Evolutionary conservation across 2,329 filamentous ascomycete genomes (phyloP).

Genomic region (Ophiostoma ulmi): DNA sequence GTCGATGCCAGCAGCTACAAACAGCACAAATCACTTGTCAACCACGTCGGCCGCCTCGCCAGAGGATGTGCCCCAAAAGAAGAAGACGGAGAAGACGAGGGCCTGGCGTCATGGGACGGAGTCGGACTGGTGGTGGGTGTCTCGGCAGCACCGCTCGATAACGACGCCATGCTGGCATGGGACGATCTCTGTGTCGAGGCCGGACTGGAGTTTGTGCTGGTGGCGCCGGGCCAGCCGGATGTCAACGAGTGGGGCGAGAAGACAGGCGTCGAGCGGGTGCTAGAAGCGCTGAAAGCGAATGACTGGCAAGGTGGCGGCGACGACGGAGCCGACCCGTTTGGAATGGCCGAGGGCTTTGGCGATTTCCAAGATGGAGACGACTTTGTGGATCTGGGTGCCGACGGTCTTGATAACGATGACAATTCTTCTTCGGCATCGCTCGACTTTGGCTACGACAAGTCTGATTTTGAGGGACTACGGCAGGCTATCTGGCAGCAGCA

Average conservation of each 20-base stretch:
- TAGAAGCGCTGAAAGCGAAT: slow-evolving; percentile 60
- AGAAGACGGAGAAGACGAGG: slow-evolving; percentile 33
- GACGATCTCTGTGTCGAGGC: slow-evolving; percentile 54
- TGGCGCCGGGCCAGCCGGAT: slow-evolving; percentile 35
- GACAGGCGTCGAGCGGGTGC: slow-evolving; percentile 46
- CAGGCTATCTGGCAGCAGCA: slow-evolving; percentile 47
- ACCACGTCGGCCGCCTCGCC: slow-evolving; percentile 51
- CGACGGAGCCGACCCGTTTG: slow-evolving; percentile 25
- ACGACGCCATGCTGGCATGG: slow-evolving; percentile 51
- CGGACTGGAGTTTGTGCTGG: slow-evolving; percentile 60
- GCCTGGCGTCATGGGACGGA: slow-evolving; percentile 56
- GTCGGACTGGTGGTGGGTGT: slow-evolving; percentile 57
- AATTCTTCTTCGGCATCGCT: slow-evolving; percentile 33
- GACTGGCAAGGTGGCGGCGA: slow-evolving; percentile 47
- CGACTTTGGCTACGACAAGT: slow-evolving; percentile 48
- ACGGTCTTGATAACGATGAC: slow-evolving; percentile 29
- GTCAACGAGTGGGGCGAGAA: slow-evolving; percentile 52
- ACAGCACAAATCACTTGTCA: slow-evolving; percentile 37
- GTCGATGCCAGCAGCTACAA: slow-evolving; percentile 33
- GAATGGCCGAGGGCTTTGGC: slow-evolving; percentile 26
- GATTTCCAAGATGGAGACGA: slow-evolving; percentile 30
- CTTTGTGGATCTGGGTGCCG: slow-evolving; percentile 28
- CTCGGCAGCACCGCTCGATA: slow-evolving; percentile 33
- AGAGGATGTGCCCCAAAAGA: slow-evolving; percentile 48
- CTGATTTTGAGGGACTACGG: slow-evolving; percentile 49